Percentiles rank a stretch among this genome's conserved stretches.
Conservation (phyloP, 140 eudicot genomes). For the Senecio squalidus region DNA sequence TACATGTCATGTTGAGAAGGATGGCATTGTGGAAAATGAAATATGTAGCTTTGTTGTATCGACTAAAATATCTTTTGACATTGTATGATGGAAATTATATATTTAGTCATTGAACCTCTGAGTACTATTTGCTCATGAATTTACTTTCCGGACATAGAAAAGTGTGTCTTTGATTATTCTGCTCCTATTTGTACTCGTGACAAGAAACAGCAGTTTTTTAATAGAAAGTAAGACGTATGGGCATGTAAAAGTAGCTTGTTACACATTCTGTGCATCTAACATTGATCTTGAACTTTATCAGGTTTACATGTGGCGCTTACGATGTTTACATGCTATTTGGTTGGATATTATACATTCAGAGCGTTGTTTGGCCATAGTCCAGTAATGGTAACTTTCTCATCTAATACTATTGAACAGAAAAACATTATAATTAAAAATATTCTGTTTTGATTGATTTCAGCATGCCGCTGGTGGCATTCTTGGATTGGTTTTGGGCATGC, state of each 20-base stretch:
- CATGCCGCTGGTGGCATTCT: conserved; percentile 95
- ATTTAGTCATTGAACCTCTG: not conserved
- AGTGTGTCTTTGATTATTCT: not conserved
- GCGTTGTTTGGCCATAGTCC: conserved; percentile 81
- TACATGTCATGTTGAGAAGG: not conserved
- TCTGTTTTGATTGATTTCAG: conserved; percentile 32
- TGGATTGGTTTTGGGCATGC: conserved; percentile 86
- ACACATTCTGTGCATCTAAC: conserved; percentile 11
- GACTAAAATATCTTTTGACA: not conserved
- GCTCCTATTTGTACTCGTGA: not conserved
- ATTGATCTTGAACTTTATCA: conserved; percentile 24
- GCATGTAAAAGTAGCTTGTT: not conserved
- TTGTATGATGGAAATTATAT: not conserved
- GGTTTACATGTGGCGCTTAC: conserved; percentile 80
- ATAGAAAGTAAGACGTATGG: not conserved
- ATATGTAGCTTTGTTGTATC: not conserved
- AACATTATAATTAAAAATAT: not conserved
- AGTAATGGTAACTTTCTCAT: conserved; percentile 53
- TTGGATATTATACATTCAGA: conserved; percentile 82
- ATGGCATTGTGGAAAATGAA: not conserved
- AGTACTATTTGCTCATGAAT: not conserved
- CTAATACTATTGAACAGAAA: not conserved
- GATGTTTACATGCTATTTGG: conserved; percentile 85
- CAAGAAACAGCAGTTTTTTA: not conserved
- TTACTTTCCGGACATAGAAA: not conserved